Conservation (phyloP, 345 rosid species). For the Firmiana major region DNA sequence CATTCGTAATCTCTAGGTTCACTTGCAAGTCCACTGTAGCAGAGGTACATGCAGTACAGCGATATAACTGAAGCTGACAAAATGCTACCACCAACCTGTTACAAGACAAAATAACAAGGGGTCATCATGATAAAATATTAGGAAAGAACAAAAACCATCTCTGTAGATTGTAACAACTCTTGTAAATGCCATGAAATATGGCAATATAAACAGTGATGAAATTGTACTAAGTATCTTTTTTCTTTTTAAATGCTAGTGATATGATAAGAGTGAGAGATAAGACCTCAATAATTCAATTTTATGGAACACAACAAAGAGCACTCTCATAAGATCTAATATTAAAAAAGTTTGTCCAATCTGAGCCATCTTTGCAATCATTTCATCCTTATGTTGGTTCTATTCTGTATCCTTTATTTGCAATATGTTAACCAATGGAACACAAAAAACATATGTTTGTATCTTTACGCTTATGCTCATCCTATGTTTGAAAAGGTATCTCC, state of each 20-base stretch:
- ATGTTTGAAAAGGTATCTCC: neutral
- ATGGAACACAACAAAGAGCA: neutral
- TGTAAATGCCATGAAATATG: neutral
- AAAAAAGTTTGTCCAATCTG: neutral
- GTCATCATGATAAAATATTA: neutral
- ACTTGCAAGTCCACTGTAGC: slow-evolving; percentile 94
- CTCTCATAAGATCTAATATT: neutral
- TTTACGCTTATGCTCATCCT: neutral
- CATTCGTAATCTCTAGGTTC: slow-evolving; percentile 92
- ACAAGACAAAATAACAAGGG: slow-evolving; percentile 13
- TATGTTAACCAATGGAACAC: neutral
- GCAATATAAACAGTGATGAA: neutral
- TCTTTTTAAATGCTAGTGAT: neutral
- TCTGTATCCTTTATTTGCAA: neutral
- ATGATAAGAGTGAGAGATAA: neutral
- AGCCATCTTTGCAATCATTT: neutral
- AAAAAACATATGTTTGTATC: neutral
- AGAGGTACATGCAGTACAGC: slow-evolving; percentile 89
- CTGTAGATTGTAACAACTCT: neutral
- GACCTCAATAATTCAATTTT: neutral
- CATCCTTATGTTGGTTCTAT: neutral
- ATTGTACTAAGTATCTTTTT: too few relatives aligned
- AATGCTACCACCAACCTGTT: slow-evolving; percentile 89
- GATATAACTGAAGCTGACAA: slow-evolving; percentile 94
- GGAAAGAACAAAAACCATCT: neutral